phyloP scores from a whole-genome alignment of 495 filamentous ascomycete species.

The Cryomyces minteri region DNA sequence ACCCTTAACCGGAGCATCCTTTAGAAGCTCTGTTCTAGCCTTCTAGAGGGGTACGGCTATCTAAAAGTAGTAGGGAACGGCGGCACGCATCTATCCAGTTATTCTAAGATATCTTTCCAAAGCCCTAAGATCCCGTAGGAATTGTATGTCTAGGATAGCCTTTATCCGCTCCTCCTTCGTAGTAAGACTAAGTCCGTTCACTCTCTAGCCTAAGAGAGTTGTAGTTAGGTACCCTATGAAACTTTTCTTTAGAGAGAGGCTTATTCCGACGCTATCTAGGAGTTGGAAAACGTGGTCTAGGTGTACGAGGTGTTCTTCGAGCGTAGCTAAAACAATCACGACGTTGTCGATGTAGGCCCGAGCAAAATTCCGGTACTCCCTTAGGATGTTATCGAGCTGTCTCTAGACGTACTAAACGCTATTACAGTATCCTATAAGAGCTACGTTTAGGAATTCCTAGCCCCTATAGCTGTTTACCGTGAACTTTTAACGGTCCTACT shows the following conservation, averaged over 20 bases:
- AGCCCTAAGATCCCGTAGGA: neutral
- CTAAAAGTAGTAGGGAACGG: slow-evolving; percentile 1
- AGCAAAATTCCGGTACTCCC: neutral
- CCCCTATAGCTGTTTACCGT: slow-evolving; percentile 1
- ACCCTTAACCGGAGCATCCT: neutral
- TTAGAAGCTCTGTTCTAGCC: neutral
- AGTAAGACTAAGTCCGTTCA: slow-evolving; percentile 2
- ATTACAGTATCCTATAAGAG: slow-evolving; percentile 6
- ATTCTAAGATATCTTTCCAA: slow-evolving; percentile 5
- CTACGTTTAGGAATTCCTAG: slow-evolving; percentile 6
- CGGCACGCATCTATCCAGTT: slow-evolving; percentile 1
- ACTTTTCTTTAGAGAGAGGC: slow-evolving; percentile 1
- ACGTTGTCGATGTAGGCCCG: slow-evolving; percentile 3
- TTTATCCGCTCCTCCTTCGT: slow-evolving; percentile 12
- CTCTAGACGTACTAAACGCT: slow-evolving; percentile 1
- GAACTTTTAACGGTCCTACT: neutral
- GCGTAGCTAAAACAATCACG: neutral
- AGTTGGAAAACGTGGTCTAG: neutral
- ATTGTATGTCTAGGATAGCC: slow-evolving; percentile 1
- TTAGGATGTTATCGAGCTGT: neutral
- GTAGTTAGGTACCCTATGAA: slow-evolving; percentile 3
- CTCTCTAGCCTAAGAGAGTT: slow-evolving; percentile 3
- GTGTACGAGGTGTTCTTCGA: slow-evolving; percentile 2
- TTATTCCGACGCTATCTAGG: neutral
- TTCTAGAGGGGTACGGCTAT: neutral